Conservation (phyloP, 176 grass and related monocot species). For the Metroxylon sagu region DNA sequence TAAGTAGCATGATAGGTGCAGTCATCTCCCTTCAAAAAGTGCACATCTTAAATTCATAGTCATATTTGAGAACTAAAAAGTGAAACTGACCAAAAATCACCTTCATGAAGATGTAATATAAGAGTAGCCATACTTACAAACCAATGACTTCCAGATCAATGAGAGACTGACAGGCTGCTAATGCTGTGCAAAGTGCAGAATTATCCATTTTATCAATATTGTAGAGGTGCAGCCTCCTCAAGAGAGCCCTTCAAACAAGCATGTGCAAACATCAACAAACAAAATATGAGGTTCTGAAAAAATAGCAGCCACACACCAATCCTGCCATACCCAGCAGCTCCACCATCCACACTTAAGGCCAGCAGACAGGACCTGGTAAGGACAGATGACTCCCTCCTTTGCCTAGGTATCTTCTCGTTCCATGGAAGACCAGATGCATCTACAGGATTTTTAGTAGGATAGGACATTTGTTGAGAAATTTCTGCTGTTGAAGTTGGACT, state of each 20-base stretch:
- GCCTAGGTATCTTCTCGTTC: conserved; percentile 13
- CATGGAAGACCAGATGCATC: conserved; percentile 10
- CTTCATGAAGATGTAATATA: not conserved
- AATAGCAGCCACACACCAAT: not conserved
- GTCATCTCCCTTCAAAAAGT: too few species aligned
- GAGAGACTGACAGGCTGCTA: conserved; percentile 18
- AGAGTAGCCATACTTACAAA: conserved; percentile 18
- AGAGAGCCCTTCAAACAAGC: conserved; percentile 15
- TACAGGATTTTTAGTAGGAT: not conserved
- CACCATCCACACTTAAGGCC: conserved; percentile 28
- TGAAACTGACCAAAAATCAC: not conserved
- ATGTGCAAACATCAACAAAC: not conserved
- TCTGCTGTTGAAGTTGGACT: conserved; percentile 9
- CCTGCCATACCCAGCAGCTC: conserved; percentile 24
- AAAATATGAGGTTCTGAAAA: not conserved
- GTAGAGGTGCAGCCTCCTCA: conserved; percentile 23
- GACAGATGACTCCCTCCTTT: conserved; percentile 20
- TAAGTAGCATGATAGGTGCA: too few species aligned
- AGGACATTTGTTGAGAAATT: not conserved
- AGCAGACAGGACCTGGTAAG: conserved; percentile 29
- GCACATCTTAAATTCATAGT: not conserved
- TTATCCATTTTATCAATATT: conserved; percentile 27
- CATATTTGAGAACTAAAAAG: not conserved
- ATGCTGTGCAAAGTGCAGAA: conserved; percentile 11
- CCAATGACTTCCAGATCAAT: conserved; percentile 32